Evolutionary conservation across 225 moss, liverwort and hornwort genomes (phyloP).

Genomic region (Sphagnum contortum): DNA sequence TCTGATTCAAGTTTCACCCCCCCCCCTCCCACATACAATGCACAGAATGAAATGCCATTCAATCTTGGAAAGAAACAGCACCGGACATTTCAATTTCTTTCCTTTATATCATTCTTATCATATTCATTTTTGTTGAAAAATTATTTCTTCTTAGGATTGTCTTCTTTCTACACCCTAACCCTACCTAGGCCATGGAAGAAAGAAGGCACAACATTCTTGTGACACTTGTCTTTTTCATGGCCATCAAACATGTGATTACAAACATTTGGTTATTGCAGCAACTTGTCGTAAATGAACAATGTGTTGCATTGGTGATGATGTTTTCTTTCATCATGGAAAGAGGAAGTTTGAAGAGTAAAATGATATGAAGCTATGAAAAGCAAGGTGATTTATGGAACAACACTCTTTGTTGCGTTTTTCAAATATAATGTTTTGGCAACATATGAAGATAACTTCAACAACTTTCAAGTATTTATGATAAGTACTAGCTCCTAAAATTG

Average conservation of each 20-base stretch:
- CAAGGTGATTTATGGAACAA: not conserved
- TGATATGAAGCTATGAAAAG: not conserved
- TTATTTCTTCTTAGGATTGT: too few relatives aligned
- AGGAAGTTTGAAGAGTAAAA: not conserved
- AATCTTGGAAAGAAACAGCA: too few relatives aligned
- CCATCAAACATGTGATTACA: slow-evolving; percentile 1
- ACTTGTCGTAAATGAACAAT: not conserved
- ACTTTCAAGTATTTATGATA: not conserved
- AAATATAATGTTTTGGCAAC: not conserved
- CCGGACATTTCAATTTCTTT: too few relatives aligned
- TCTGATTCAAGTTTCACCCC: too few relatives aligned
- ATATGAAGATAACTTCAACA: not conserved
- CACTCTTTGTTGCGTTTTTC: not conserved
- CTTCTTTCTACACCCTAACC: too few relatives aligned
- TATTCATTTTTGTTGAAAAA: too few relatives aligned
- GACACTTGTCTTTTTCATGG: not conserved
- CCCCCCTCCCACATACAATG: too few relatives aligned
- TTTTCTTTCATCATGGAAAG: not conserved
- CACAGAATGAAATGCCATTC: too few relatives aligned
- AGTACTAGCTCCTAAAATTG: not conserved
- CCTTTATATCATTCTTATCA: too few relatives aligned
- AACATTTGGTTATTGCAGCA: not conserved
- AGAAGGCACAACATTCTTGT: not conserved
- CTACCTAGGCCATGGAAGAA: too few relatives aligned
- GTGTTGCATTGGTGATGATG: not conserved